Percentiles rank a stretch among this genome's conserved stretches.
phyloP scores from a whole-genome alignment of 768 basidiomycete species.

The Ramaria rubella region DNA sequence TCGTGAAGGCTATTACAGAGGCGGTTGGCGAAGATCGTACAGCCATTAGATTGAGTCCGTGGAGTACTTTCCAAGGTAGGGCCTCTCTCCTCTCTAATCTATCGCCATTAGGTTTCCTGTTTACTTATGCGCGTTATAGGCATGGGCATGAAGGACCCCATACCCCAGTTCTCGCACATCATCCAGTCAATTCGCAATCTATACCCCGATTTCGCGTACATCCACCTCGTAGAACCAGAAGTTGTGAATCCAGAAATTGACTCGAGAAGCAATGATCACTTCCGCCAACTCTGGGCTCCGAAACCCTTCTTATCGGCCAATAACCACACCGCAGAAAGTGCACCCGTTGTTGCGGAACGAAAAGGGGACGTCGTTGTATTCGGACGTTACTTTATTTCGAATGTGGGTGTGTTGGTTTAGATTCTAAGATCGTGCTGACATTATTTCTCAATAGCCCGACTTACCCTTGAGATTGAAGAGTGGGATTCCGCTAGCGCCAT shows the following conservation, averaged over 20 bases:
- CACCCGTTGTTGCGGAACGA: slow-evolving; percentile 31
- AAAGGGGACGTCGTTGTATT: slow-evolving; percentile 29
- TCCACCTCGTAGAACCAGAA: slow-evolving; percentile 42
- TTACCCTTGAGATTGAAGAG: slow-evolving; percentile 31
- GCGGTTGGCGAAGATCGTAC: slow-evolving; percentile 50
- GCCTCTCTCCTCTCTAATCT: background rate
- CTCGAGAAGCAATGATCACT: background rate
- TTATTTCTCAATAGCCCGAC: slow-evolving; percentile 32
- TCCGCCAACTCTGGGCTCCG: slow-evolving; percentile 33
- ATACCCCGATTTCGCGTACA: slow-evolving; percentile 39
- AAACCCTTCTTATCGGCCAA: slow-evolving; percentile 37
- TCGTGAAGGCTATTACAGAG: slow-evolving; percentile 43
- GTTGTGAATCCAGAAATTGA: background rate
- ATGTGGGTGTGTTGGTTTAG: slow-evolving; percentile 26
- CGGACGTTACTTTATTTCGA: slow-evolving; percentile 32
- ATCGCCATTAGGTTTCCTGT: background rate
- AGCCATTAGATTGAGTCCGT: slow-evolving; percentile 53
- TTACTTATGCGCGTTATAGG: slow-evolving; percentile 22
- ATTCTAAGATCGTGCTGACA: background rate
- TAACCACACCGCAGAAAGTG: slow-evolving; percentile 37
- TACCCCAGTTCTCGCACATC: slow-evolving; percentile 48
- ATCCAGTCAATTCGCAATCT: slow-evolving; percentile 39
- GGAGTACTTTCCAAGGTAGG: slow-evolving; percentile 25
- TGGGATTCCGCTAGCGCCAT: slow-evolving; percentile 27
- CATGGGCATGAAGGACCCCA: slow-evolving; percentile 43